Conservation (phyloP, 768 basidiomycete species). For the Xanthoconium purpureum region DNA sequence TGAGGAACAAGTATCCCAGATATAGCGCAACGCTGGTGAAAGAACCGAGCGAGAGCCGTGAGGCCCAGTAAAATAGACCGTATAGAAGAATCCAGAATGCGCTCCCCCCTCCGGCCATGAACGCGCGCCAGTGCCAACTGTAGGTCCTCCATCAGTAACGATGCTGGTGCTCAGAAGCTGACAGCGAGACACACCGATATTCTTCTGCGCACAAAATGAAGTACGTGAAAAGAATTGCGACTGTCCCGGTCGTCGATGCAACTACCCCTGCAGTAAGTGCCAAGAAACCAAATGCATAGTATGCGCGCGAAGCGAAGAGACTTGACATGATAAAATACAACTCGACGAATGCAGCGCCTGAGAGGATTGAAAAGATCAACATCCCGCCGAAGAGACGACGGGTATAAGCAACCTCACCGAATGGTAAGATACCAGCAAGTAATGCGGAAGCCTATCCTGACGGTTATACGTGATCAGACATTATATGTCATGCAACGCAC, state of each 20-base stretch:
- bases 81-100: constrained; percentile 90
- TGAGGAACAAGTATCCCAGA: constrained; percentile 84
- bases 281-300: constrained; percentile 96
- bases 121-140: constrained; percentile 98
- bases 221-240: constrained; percentile 85
- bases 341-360: constrained; percentile 93
- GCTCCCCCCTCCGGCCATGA: constrained; percentile 88
- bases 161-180: not conserved
- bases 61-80: constrained; percentile 85
- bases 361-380: not conserved
- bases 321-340: constrained; percentile 89
- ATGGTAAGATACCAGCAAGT: constrained; percentile 89
- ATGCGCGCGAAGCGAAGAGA: constrained; percentile 87
- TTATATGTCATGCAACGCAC: constrained; percentile 39
- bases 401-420: constrained; percentile 49
- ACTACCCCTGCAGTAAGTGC: constrained; percentile 84
- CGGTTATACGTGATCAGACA: constrained; percentile 7
- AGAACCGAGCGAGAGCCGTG: constrained; percentile 81
- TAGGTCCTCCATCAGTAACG: constrained; percentile 1
- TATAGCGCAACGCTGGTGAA: constrained; percentile 80
- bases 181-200: constrained; percentile 57
- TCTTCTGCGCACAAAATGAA: constrained; percentile 94
- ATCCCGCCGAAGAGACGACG: constrained; percentile 2
- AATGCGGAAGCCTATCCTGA: constrained; percentile 57
- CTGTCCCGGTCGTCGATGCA: constrained; percentile 83